These are phyloP conservation scores for Heimioporus sp. DNA, from an alignment of 768 basidiomycete species.

Conservation along the genomic window DNA sequence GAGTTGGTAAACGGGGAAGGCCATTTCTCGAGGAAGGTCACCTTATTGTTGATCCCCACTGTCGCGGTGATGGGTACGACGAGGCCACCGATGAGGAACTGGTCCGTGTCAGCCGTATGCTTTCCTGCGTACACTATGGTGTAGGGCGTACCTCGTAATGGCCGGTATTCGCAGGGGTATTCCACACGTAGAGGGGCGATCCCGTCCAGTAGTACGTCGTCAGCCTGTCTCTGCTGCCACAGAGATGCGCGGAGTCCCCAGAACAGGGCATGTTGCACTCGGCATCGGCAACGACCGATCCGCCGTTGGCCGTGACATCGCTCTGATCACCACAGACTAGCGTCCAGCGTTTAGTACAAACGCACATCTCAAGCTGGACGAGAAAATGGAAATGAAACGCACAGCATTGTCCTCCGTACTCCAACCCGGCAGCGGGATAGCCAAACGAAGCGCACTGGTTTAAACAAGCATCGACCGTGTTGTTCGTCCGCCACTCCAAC, in stretches of 20 bases:
- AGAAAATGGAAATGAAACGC: slow-evolving; percentile 25
- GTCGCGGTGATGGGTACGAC: slow-evolving; percentile 74
- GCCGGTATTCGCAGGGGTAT: slow-evolving; percentile 62
- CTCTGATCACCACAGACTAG: slow-evolving; percentile 69
- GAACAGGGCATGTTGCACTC: slow-evolving; percentile 56
- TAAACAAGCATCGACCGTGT: slow-evolving; percentile 63
- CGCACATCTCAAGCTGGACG: not conserved
- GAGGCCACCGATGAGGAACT: slow-evolving; percentile 55
- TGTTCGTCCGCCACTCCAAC: slow-evolving; percentile 57
- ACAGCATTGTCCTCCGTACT: slow-evolving; percentile 76
- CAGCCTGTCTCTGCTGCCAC: slow-evolving; percentile 57
- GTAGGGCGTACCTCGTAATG: slow-evolving; percentile 57
- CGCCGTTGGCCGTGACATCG: slow-evolving; percentile 43
- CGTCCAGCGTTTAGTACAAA: not conserved
- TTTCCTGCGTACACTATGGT: not conserved
- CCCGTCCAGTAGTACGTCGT: slow-evolving; percentile 55
- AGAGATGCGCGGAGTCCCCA: slow-evolving; percentile 67
- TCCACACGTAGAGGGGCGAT: slow-evolving; percentile 53
- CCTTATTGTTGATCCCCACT: slow-evolving; percentile 78
- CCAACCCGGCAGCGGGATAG: slow-evolving; percentile 68
- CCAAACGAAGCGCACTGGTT: slow-evolving; percentile 69
- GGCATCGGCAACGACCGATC: slow-evolving; percentile 30
- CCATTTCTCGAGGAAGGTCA: slow-evolving; percentile 75
- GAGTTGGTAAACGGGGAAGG: slow-evolving; percentile 57
- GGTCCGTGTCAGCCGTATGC: not conserved